Evolutionary conservation across 148 eudicot genomes (phyloP), one percentile per base, ranked within the genome.

Genomic region (Rhododendron kiyosumense): DNA sequence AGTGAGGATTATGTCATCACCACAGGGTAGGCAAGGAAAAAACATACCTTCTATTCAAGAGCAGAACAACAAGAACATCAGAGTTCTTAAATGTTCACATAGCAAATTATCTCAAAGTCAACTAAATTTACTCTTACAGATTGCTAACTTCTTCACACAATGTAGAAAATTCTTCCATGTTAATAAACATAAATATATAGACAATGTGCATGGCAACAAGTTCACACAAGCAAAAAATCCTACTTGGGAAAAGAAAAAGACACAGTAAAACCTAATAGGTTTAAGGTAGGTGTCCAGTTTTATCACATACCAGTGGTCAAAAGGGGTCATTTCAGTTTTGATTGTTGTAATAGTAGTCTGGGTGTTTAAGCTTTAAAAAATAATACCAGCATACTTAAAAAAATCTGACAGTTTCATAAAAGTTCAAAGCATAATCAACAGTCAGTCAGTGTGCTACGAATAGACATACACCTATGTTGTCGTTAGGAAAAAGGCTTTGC

Each of bases 41-140:
- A 46, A 22, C 49, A 34, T 65, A 85, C n/a, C 86, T 74, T 83
- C 49, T 78, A 83, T 65, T 65, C 71, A 81, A 59, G 17, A 59
- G 73, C 43, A 59, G 34, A 57, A 57, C 30, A 61, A 73, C 5
- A 82, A 59, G 74, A 24, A 32, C 43, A 81, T 32, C 67, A 81
- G n/a, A 3, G 18, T 61, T 34, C 84, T 81, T 30, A 28, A 34
- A 38, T 59, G 65, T 82, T 26, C 73, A 36, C n/a, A 54, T 81
- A 32, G 7, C 6, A 78, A 45, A 52, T 32, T 32, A 13, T 52
- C 32, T 17, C 2, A 46, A 81, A 52, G 83, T 52, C 69, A 36
- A 34, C 34, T 80, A n/a, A 45, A 51, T 80, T 4, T 8, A 52
- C 11, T 30, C 24, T 51, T 30, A 81, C 32, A 7, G 22, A 57